phyloP scores from a whole-genome alignment of 176 grass and related monocot genomes.

The Oropetium thomaeum region DNA sequence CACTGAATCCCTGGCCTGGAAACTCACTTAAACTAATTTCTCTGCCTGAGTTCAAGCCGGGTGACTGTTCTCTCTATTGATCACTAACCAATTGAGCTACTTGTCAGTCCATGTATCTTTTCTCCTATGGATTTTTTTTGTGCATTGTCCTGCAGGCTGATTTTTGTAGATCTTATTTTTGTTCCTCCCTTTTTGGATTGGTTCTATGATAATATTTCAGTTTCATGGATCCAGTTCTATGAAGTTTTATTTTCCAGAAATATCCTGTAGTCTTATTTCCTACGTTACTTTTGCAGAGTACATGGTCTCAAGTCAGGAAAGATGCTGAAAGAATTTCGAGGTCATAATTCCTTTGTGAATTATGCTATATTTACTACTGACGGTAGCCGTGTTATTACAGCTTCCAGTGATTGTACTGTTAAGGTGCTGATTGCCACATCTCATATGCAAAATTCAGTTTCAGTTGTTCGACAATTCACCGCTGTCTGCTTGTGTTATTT shows the following conservation, averaged over 20 bases:
- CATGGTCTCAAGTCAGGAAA: conserved; percentile 98
- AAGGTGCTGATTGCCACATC: conserved; percentile 59
- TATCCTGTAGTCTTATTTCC: not conserved
- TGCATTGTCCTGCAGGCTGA: not conserved
- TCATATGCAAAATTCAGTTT: conserved; percentile 7
- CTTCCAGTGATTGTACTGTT: conserved; percentile 93
- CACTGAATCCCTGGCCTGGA: not conserved
- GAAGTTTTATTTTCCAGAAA: conserved; percentile 23
- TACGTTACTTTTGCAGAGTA: conserved; percentile 48
- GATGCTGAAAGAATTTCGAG: conserved; percentile 97
- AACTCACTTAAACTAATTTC: too few species aligned
- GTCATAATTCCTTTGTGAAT: conserved; percentile 90
- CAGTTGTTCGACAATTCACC: not conserved
- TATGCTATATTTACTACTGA: conserved; percentile 92
- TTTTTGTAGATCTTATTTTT: conserved; percentile 8
- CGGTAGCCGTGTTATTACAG: conserved; percentile 86
- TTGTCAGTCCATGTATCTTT: not conserved
- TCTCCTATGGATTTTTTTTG: not conserved
- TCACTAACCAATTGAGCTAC: not conserved
- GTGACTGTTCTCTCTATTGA: not conserved
- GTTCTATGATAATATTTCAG: not conserved
- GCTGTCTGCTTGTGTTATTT: conserved; percentile 32
- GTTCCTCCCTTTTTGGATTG: not conserved
- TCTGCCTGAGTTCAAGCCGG: not conserved
- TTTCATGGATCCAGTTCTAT: conserved; percentile 10